phyloP scores from a whole-genome alignment of 768 basidiomycete genomes.

The Lentinula edodes region DNA sequence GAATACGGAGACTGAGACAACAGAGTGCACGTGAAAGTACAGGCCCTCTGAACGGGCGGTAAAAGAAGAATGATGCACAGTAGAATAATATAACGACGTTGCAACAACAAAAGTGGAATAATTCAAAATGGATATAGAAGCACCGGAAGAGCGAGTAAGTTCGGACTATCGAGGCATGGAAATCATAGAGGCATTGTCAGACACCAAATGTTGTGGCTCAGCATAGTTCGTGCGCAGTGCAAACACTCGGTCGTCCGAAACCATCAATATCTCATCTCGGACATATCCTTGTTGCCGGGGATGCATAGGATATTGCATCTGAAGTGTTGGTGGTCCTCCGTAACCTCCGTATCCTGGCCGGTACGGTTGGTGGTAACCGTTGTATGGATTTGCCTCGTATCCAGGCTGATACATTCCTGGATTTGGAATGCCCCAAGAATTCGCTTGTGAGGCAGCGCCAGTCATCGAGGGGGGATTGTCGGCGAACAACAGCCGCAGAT shows the following conservation, averaged over 20 bases:
- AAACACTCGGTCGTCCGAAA: conserved; percentile 83
- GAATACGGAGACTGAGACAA: conserved; percentile 10
- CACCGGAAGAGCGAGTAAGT: conserved; percentile 12
- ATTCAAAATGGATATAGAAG: neutral
- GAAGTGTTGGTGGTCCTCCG: conserved; percentile 20
- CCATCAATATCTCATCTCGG: conserved; percentile 83
- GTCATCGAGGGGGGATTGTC: conserved; percentile 86
- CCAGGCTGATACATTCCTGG: conserved; percentile 16
- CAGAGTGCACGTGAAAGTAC: conserved; percentile 9
- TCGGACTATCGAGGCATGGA: conserved; percentile 29
- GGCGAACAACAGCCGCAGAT: conserved; percentile 85
- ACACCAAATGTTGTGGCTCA: conserved; percentile 30
- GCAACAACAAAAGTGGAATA: neutral
- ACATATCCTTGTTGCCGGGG: conserved; percentile 42
- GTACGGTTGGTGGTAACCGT: neutral
- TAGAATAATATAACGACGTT: conserved; percentile 4
- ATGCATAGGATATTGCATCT: conserved; percentile 34
- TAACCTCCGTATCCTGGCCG: conserved; percentile 27
- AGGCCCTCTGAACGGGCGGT: conserved; percentile 19
- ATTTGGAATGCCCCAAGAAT: conserved; percentile 18
- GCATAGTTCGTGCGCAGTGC: conserved; percentile 49
- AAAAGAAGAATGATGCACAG: conserved; percentile 10
- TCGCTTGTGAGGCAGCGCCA: conserved; percentile 30
- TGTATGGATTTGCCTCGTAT: conserved; percentile 13
- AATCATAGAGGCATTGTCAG: conserved; percentile 40